phyloP scores from a whole-genome alignment of 768 basidiomycete species.

The Mycena polygramma region DNA sequence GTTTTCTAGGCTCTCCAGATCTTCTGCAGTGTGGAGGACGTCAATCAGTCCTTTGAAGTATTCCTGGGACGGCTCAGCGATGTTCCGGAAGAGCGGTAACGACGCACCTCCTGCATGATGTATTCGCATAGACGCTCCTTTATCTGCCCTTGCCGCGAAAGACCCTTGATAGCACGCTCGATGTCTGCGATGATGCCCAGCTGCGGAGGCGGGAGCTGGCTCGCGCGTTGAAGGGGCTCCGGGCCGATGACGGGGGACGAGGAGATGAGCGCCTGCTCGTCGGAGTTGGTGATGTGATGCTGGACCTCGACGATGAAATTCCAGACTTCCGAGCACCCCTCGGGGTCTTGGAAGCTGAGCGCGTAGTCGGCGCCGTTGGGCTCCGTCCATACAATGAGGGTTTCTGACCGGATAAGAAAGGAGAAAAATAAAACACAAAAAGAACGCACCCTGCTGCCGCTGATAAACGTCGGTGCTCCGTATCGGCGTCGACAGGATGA shows the following conservation, averaged over 20 bases:
- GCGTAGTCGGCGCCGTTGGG: slow-evolving; percentile 95
- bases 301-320: slow-evolving; percentile 95
- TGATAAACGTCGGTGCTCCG: slow-evolving; percentile 89
- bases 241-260: slow-evolving; percentile 74
- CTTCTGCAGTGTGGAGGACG: slow-evolving; percentile 91
- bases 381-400: slow-evolving; percentile 99
- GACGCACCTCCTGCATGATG: slow-evolving; percentile 84
- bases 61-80: slow-evolving; percentile 62
- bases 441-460: slow-evolving; percentile 80
- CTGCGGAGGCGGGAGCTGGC: slow-evolving; percentile 81
- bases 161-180: slow-evolving; percentile 80
- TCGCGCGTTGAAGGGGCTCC: slow-evolving; percentile 74
- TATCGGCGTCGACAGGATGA: slow-evolving; percentile 85
- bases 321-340: slow-evolving; percentile 97
- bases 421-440: slow-evolving; percentile 24
- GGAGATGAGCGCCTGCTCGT: slow-evolving; percentile 62
- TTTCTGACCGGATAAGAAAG: slow-evolving; percentile 67
- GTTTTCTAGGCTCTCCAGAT: slow-evolving; percentile 91
- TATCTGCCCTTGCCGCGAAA: slow-evolving; percentile 77
- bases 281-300: slow-evolving; percentile 77
- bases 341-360: slow-evolving; percentile 95
- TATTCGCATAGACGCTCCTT: slow-evolving; percentile 93
- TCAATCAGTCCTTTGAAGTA: slow-evolving; percentile 90
- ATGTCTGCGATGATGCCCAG: slow-evolving; percentile 85
- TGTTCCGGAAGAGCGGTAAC: slow-evolving; percentile 9